Base-by-base conservation (phyloP, 2,329 filamentous ascomycete genomes). In the Trichoderma harzianum region DNA sequence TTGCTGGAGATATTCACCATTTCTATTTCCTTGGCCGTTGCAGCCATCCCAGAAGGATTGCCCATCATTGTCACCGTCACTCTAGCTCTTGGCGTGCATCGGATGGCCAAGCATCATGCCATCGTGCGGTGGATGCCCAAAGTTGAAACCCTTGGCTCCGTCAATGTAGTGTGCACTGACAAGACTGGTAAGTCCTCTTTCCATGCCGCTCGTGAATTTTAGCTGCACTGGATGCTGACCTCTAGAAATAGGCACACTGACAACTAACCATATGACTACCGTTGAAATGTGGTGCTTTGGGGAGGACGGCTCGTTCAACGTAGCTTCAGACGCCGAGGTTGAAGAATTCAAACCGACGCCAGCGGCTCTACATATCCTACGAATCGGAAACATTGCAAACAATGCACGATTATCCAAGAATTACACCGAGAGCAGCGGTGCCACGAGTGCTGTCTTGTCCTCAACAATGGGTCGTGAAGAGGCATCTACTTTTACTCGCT, bases 31-130 rank as follows among this genome's bases (percentile, higher is more conserved):
- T 88, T 99, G 51, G 96, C 96, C 30, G 96, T 99, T 11, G 96
- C 96, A 55, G 95, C 95, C 18, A 98, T 98, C 76, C 95, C 95
- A 0, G 95, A 98, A 84, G 96, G 96, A 24, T 86, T 99, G 7
- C 96, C 96, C 0, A 99, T 99, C 78, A 99, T 99, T 77, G 97
- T 99, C 34, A 99, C 96, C 0, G 96, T 99, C 39, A 99, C 96
- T 0, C 86, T 99, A 70, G 96, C 96, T 51, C 87, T 99, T 16
- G 97, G 96, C 16, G 97, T 99, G 10, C 89, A 99, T 78, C 91
- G 96, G 72, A 99, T 99, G 96, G 97, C 96, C 73, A 94, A 91
- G 78, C 90, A 95, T 77, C 93, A 97, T 79, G 96, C 96, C 10
- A 99, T 99, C 80, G 95, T 99, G 73, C 92, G 96, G 76, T 92